Conservation (phyloP, 164 flowering plant genomes). For the Berberis thunbergii region DNA sequence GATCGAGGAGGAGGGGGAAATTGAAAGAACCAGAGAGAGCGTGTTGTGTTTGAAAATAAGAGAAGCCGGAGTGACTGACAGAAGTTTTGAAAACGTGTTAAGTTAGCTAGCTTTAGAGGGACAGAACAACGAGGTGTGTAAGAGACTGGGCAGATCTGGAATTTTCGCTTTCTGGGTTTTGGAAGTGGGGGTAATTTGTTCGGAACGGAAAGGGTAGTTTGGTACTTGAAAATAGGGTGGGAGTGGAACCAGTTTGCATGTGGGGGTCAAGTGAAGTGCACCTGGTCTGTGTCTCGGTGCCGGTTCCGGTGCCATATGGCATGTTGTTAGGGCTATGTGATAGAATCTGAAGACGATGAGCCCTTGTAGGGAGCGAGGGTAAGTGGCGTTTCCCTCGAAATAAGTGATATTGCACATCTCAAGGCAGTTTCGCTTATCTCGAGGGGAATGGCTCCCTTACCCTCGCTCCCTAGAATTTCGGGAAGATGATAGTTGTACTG, state of each 20-base stretch:
- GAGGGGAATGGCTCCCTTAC: too few species aligned
- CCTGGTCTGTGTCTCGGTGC: too few species aligned
- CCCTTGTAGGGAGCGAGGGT: too few species aligned
- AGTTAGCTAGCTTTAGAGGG: slow-evolving; percentile 23
- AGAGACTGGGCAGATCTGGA: neutral
- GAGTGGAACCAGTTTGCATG: neutral
- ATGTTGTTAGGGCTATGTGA: too few species aligned
- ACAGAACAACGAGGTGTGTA: slow-evolving; percentile 23
- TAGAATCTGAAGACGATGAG: too few species aligned
- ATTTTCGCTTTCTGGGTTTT: neutral
- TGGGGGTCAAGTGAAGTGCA: too few species aligned
- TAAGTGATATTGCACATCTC: too few species aligned
- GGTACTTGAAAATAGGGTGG: neutral
- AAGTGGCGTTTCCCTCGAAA: too few species aligned
- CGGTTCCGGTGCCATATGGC: too few species aligned
- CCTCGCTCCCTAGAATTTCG: too few species aligned
- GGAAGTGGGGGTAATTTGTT: neutral
- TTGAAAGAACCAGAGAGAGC: neutral
- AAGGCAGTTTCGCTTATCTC: too few species aligned
- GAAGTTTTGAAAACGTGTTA: slow-evolving; percentile 7
- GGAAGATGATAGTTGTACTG: too few species aligned
- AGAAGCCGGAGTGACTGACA: slow-evolving; percentile 12
- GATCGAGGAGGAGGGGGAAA: neutral
- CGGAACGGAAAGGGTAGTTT: neutral
- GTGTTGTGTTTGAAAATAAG: slow-evolving; percentile 8